A percentile compares a stretch with the other conserved stretches of the same genome.
phyloP scores from a whole-genome alignment of 371 early-diverging fungal species.

The Mortierella sp. region DNA sequence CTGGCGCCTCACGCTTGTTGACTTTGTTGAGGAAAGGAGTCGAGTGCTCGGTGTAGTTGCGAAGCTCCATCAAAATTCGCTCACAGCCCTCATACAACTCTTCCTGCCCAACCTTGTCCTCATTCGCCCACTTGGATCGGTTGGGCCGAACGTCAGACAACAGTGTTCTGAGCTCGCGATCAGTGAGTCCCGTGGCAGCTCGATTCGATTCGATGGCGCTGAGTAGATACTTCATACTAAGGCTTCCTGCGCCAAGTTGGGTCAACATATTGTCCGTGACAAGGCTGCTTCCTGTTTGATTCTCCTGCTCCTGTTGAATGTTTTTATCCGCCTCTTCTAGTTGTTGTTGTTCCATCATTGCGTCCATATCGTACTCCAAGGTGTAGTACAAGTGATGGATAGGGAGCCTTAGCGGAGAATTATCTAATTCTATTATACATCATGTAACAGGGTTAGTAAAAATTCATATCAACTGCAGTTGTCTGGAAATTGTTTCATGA shows the following conservation, averaged over 20 bases:
- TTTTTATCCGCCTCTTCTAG: slow-evolving; percentile 67
- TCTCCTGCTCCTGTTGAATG: slow-evolving; percentile 64
- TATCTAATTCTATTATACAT: slow-evolving; percentile 3
- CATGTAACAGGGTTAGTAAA: not conserved
- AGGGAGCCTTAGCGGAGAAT: slow-evolving; percentile 57
- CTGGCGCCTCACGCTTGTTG: slow-evolving; percentile 93
- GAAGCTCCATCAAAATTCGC: slow-evolving; percentile 85
- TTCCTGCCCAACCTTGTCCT: slow-evolving; percentile 92
- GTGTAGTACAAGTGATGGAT: slow-evolving; percentile 82
- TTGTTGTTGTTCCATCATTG: slow-evolving; percentile 75
- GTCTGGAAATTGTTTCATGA: not conserved
- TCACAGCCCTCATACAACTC: slow-evolving; percentile 93
- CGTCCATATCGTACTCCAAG: slow-evolving; percentile 81
- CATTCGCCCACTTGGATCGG: slow-evolving; percentile 93
- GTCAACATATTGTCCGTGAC: slow-evolving; percentile 65
- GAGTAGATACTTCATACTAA: slow-evolving; percentile 83
- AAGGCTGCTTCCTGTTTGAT: slow-evolving; percentile 52
- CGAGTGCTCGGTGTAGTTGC: slow-evolving; percentile 84
- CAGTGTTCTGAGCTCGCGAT: slow-evolving; percentile 80
- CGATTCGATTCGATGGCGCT: slow-evolving; percentile 83
- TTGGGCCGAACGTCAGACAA: slow-evolving; percentile 89
- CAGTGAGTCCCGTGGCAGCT: slow-evolving; percentile 71
- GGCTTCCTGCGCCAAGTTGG: slow-evolving; percentile 64
- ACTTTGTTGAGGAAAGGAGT: slow-evolving; percentile 93
- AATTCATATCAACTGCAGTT: too few species aligned